A percentile compares a stretch with the other conserved stretches of the same genome.
Evolutionary conservation across 164 flowering plant species (phyloP).

Genomic region (Pachysandra terminalis): DNA sequence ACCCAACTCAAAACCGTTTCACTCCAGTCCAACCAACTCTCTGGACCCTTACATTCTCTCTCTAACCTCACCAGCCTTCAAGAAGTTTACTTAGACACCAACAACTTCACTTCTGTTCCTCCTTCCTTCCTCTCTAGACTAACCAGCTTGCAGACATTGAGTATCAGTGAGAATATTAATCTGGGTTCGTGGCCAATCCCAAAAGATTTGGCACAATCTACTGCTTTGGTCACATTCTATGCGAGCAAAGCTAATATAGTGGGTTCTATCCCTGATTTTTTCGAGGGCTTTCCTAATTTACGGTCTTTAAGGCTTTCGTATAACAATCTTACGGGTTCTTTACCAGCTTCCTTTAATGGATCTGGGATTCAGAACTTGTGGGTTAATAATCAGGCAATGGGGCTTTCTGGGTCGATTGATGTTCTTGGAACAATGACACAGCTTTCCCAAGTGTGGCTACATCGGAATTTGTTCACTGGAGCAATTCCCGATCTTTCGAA

Average conservation of each 20-base stretch:
- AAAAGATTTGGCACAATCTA: constrained; percentile 19
- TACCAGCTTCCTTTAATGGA: constrained; percentile 31
- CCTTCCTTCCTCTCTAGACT: constrained; percentile 23
- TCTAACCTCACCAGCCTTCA: constrained; percentile 25
- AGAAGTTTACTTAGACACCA: constrained; percentile 21
- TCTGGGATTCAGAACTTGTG: constrained; percentile 32
- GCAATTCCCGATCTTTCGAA: constrained; percentile 48
- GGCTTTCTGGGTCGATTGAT: constrained; percentile 35
- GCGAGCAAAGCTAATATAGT: constrained; percentile 12
- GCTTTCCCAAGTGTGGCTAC: constrained; percentile 52
- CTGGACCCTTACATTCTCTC: constrained; percentile 30
- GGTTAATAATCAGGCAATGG: constrained; percentile 38
- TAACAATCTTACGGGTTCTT: constrained; percentile 43
- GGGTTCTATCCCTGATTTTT: constrained; percentile 40
- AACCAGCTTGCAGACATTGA: constrained; percentile 17
- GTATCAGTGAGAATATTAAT: constrained; percentile 22
- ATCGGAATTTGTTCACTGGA: constrained; percentile 41
- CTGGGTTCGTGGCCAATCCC: constrained; percentile 43
- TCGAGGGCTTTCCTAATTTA: constrained; percentile 29
- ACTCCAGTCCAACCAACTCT: constrained; percentile 26
- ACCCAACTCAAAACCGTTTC: constrained; percentile 18
- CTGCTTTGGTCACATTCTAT: constrained; percentile 34
- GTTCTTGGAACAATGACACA: constrained; percentile 35
- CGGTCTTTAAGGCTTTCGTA: constrained; percentile 38
- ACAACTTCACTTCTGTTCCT: constrained; percentile 30